These are phyloP conservation scores for Tricholoma hemisulphureum DNA, from an alignment of 768 basidiomycete species.

Conservation along the genomic window DNA sequence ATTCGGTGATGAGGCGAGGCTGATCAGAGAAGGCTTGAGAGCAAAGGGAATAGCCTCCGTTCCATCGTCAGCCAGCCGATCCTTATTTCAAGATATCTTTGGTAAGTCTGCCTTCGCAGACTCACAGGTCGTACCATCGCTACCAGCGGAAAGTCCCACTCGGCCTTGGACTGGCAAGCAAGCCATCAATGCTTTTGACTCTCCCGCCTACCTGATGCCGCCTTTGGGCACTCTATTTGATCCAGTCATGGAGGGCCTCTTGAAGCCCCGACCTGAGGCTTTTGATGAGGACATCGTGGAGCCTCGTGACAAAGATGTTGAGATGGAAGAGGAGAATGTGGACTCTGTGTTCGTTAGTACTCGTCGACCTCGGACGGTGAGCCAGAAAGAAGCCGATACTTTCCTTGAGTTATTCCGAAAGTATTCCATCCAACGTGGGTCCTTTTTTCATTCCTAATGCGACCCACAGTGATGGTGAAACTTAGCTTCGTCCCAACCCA, in stretches of 20 bases:
- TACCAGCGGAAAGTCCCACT: slow-evolving; percentile 9
- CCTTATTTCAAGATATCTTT: slow-evolving; percentile 90
- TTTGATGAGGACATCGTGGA: background rate
- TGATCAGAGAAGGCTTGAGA: slow-evolving; percentile 39
- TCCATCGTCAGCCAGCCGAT: slow-evolving; percentile 36
- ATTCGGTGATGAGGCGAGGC: slow-evolving; percentile 58
- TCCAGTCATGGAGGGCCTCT: slow-evolving; percentile 40
- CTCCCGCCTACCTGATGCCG: slow-evolving; percentile 75
- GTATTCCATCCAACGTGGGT: slow-evolving; percentile 44
- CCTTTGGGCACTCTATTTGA: slow-evolving; percentile 72
- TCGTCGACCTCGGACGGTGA: slow-evolving; percentile 35
- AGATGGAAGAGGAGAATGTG: slow-evolving; percentile 40
- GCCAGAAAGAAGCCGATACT: slow-evolving; percentile 53
- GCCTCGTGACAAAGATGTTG: slow-evolving; percentile 38
- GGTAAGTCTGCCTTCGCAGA: slow-evolving; percentile 67
- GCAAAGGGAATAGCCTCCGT: slow-evolving; percentile 37
- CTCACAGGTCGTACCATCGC: slow-evolving; percentile 18
- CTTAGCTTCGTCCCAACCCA: background rate
- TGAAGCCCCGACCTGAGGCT: slow-evolving; percentile 26
- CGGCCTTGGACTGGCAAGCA: slow-evolving; percentile 34
- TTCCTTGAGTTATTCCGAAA: slow-evolving; percentile 65
- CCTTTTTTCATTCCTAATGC: background rate
- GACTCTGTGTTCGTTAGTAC: slow-evolving; percentile 12
- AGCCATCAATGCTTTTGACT: slow-evolving; percentile 53
- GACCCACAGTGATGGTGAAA: background rate